These are phyloP conservation scores for Petunia axillaris DNA, from an alignment of 257 asterid species.

Conservation along the genomic window DNA sequence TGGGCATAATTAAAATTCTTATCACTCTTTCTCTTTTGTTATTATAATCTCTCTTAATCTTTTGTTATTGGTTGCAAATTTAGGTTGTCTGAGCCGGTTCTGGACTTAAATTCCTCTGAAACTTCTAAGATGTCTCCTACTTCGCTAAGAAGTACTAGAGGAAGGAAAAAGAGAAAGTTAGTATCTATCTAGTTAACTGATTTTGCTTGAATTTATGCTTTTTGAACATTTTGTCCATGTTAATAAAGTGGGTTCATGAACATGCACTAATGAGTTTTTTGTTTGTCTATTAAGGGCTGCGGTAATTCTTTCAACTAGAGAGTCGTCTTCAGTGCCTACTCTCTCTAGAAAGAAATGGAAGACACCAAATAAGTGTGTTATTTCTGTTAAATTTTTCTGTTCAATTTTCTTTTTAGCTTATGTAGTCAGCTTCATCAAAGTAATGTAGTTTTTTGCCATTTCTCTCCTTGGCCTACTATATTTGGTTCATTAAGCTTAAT, in stretches of 20 bases:
- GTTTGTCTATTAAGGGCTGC: conserved; percentile 53
- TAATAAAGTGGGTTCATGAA: conserved; percentile 15
- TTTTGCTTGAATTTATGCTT: conserved; percentile 6
- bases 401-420: conserved; percentile 20
- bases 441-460: background rate
- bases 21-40: background rate
- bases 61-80: conserved; percentile 27
- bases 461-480: conserved; percentile 33
- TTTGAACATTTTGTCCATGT: conserved; percentile 4
- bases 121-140: conserved; percentile 45
- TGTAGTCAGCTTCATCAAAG: background rate
- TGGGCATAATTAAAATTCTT: conserved; percentile 6
- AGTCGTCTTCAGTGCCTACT: conserved; percentile 41
- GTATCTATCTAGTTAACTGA: conserved; percentile 42
- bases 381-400: conserved; percentile 30
- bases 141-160: conserved; percentile 52
- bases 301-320: conserved; percentile 44
- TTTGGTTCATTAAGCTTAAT: conserved; percentile 48
- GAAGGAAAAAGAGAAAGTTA: conserved; percentile 81
- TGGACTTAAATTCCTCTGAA: conserved; percentile 48
- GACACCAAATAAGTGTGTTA: conserved; percentile 52
- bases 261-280: conserved; percentile 18
- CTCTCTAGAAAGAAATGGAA: conserved; percentile 52
- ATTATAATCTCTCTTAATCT: conserved; percentile 8
- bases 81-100: conserved; percentile 63